Evolutionary conservation across 1,284 basidiomycete species (phyloP).

Genomic region (Malassezia vespertilionis): DNA sequence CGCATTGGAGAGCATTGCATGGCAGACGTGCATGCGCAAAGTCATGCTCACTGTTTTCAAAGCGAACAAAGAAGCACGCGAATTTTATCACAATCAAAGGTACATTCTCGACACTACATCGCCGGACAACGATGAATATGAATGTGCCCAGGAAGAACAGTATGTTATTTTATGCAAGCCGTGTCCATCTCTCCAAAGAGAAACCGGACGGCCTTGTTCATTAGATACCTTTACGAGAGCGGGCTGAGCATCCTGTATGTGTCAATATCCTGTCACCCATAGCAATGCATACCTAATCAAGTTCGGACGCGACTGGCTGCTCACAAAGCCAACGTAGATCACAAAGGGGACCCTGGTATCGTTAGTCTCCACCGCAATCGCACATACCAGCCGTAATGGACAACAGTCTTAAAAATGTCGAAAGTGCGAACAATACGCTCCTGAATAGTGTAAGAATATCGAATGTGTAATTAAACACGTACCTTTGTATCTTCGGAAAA

Average conservation of each 20-base stretch:
- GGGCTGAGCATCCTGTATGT: slow-evolving; percentile 15
- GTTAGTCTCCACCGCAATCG: background rate
- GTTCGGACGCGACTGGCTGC: slow-evolving; percentile 39
- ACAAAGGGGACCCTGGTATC: slow-evolving; percentile 40
- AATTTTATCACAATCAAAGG: slow-evolving; percentile 6
- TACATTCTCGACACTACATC: slow-evolving; percentile 14
- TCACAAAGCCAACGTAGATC: slow-evolving; percentile 43
- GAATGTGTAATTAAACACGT: background rate
- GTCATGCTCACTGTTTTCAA: slow-evolving; percentile 12
- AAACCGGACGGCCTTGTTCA: no score
- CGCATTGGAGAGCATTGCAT: slow-evolving; percentile 5
- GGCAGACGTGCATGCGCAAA: slow-evolving; percentile 13
- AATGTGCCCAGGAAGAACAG: slow-evolving; percentile 3
- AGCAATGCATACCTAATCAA: slow-evolving; percentile 35
- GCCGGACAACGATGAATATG: slow-evolving; percentile 3
- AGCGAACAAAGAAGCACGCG: slow-evolving; percentile 1
- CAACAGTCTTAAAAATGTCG: slow-evolving; percentile 39
- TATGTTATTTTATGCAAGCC: slow-evolving; percentile 12
- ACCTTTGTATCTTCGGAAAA: slow-evolving; percentile 45
- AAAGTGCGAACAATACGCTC: slow-evolving; percentile 40
- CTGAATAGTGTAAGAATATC: slow-evolving; percentile 11
- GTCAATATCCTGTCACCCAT: background rate
- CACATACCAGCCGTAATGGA: slow-evolving; percentile 42
- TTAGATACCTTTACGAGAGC: slow-evolving; percentile 5
- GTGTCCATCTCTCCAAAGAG: no score